A percentile compares a stretch with the other conserved stretches of the same genome.
Evolutionary conservation across 1,284 basidiomycete species (phyloP).

Genomic region (Mycosarcoma mackinlayi): DNA sequence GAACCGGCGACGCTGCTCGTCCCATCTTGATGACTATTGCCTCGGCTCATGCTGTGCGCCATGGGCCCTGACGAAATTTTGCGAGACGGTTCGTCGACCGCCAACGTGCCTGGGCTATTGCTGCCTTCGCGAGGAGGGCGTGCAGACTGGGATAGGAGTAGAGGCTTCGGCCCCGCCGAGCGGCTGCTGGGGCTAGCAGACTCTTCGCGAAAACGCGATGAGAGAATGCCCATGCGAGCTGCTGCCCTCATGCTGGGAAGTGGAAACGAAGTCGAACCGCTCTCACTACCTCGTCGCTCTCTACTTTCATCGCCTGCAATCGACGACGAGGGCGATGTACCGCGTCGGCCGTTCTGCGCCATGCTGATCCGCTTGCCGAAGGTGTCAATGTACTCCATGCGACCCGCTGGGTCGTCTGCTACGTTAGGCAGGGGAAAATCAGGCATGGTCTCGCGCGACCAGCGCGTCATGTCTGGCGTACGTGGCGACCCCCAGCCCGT

Average conservation of each 20-base stretch:
- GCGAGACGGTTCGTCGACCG: constrained; percentile 47
- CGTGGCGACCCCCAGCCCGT: constrained; percentile 26
- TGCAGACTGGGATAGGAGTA: constrained; percentile 49
- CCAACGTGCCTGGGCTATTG: constrained; percentile 9
- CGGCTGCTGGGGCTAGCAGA: constrained; percentile 18
- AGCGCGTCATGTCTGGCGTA: constrained; percentile 47
- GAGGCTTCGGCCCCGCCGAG: constrained; percentile 51
- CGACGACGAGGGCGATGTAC: constrained; percentile 20
- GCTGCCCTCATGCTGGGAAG: constrained; percentile 52
- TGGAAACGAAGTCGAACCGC: constrained; percentile 20
- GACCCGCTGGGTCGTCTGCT: constrained; percentile 48
- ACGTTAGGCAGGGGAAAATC: constrained; percentile 62
- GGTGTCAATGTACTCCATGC: constrained; percentile 48
- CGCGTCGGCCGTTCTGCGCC: constrained; percentile 17
- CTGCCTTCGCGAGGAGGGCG: constrained; percentile 56
- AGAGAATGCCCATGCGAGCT: constrained; percentile 45
- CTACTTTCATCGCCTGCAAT: constrained; percentile 27
- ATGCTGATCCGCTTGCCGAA: constrained; percentile 43
- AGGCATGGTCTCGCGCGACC: constrained; percentile 57
- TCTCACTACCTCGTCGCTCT: constrained; percentile 27
- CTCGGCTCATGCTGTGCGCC: constrained; percentile 39
- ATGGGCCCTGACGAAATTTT: constrained; percentile 59
- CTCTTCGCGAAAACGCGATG: constrained; percentile 23
- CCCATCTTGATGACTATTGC: constrained; percentile 21
- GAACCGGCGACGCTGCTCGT: constrained; percentile 24